Evolutionary conservation across 139 green algal genomes (phyloP), one percentile per base, ranked within the genome.

Genomic region (Auxenochlorella pyrenoidosa): DNA sequence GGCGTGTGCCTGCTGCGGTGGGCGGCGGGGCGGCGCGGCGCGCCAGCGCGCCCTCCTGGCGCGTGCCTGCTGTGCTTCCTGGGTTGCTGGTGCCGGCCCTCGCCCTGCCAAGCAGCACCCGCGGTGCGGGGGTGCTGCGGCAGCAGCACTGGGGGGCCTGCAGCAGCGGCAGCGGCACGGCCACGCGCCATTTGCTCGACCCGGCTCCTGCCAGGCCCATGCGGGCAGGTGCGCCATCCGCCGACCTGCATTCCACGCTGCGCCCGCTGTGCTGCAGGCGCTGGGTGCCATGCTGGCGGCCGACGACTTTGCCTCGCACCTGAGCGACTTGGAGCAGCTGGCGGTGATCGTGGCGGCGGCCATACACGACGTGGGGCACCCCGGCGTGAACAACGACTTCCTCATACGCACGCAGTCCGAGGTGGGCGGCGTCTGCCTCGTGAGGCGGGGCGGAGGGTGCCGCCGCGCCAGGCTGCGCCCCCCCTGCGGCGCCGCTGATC

Each of bases 371-470:
- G 81, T 95, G 43, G 92, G 91, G 26, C 94, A 97, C 84, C 91
- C 92, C 58, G 93, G 94, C 87, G 89, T 96, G 4, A 93, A 79
- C 75, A 97, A 97, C 89, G 90, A 93, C 32, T 96, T 95, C 83
- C 90, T 96, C 41, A 78, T 93, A 43, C 92, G 90, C 41, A 85
- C 80, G 80, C 80, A 85, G 41, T 85, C 80, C 2, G 80, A 85
- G 80, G 80, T 85, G 40, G 60, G 80, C 0, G 2, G 38, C 15
- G 2, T 8, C 13, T 8, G 16, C 10, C 10, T 22, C 2, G 54
- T 28, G 18, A 13, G 54, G 54, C 54, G 54, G 3, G 54, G 10
- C 15, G 16, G 13, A 4, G 54, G 54, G 2, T 3, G 54, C 54
- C 54, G 16, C 15, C 2, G 54, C 54, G 13, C 54, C 54, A 22